Base-by-base conservation (phyloP, 2,329 filamentous ascomycete genomes). In the Alternaria rosae region DNA sequence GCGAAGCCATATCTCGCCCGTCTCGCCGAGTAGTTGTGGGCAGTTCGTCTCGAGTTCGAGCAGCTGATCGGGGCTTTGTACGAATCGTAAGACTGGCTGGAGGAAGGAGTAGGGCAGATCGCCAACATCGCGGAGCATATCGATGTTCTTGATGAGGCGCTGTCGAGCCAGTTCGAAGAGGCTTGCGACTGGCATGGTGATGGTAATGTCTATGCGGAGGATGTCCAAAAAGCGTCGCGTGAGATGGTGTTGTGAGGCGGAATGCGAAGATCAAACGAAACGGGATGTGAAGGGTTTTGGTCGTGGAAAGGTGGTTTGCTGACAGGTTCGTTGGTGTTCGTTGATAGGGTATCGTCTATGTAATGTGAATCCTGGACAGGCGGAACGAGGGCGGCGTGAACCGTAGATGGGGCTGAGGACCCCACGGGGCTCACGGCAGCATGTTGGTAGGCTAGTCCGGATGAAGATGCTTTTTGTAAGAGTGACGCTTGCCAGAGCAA, bases 21-120 rank as follows among this genome's bases (percentile, higher is more conserved):
- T 89, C 58, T 91, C 84, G 38, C 88, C 88, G 63, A 87, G 84
- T 54, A 97, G 85, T 66, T 97, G 92, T 0, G 93, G 92, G 6
- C 90, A 94, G 73, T 89, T 88, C 53, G 85, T 64, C 80, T 97
- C 94, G 61, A 97, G 85, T 59, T 85, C 78, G 67, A 82, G 80
- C 30, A 98, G 87, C 76, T 97, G 93, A 45, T 86, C 81, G 2
- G 93, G 89, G 66, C 86, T 90, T 56, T 91, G 88, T 58, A 98
- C 82, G 59, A 89, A 89, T 54, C 86, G 73, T 30, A 98, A 87
- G 42, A 97, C 86, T 1, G 88, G 85, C 8, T 86, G 84, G 54
- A 92, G 86, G 65, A 90, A 82, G 23, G 85, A 80, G 79, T 91
- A 92, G 4, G 90, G 88, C 41, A 94, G 82, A 59, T 89, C 86